Base-by-base conservation (phyloP, 2,329 filamentous ascomycete species). In the Cercospora sp. region DNA sequence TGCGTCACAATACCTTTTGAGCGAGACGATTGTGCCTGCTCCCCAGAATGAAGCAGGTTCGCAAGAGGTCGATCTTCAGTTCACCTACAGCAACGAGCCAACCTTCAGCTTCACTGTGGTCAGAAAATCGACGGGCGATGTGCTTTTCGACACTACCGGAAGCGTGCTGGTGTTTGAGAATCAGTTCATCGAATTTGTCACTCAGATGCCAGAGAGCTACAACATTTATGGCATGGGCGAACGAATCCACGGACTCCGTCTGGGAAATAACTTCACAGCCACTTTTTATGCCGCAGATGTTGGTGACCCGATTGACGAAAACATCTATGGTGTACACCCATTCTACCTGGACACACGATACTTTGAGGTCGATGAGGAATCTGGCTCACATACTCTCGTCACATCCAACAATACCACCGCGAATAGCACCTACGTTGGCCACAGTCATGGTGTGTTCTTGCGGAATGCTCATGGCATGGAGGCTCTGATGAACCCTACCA, bases 321-420 rank as follows among this genome's bases (percentile, higher is more conserved):
- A 94, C 73, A 82, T 93, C 5, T 95, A 95, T 74, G 91, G 92
- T 6, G 85, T 83, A 49, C 92, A 95, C 73, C 90, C 92, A 0
- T 88, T 94, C 75, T 95, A 94, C 76, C 82, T 94, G 3, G 92
- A 94, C 70, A 94, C 91, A 1, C 85, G 91, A 66, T 94, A 93
- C 79, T 92, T 89, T 73, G 84, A 89, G 70, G 80, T 85, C 10
- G 81, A 85, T 60, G 68, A 78, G 1, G 77, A 80, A 1, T 81
- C 82, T 3, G 75, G 75, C 3, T 79, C 81, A 34, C 80, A 86
- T 59, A 83, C 80, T 1, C 86, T 89, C 26, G 81, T 86, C 13
- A 85, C 85, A 59, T 80, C 79, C 26, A 82, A 88, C 68, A 82
- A 87, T 12, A 83, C 85, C 0, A 82, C 87, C 70, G 79, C 80